phyloP scores from a whole-genome alignment of 2,329 filamentous ascomycete genomes.

The Fusarium cyanostomum region DNA sequence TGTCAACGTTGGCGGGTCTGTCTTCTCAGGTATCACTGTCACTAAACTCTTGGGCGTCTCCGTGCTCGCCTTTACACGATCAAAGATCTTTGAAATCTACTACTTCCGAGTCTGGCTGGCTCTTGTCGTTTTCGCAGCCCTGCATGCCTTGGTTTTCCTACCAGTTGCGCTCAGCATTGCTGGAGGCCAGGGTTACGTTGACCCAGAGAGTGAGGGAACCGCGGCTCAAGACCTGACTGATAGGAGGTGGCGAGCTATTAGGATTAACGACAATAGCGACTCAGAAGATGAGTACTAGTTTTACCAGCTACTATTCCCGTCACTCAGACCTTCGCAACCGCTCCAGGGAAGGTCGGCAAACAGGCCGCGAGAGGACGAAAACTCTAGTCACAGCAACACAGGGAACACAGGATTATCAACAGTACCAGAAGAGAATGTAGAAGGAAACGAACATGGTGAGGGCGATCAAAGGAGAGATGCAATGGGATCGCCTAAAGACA shows the following conservation, averaged over 20 bases:
- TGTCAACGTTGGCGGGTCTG: conserved; percentile 92
- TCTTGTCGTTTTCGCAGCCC: conserved; percentile 86
- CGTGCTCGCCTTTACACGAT: conserved; percentile 92
- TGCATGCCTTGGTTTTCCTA: conserved; percentile 89
- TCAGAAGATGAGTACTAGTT: conserved; percentile 71
- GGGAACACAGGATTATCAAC: not conserved
- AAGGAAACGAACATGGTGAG: not conserved
- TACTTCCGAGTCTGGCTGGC: conserved; percentile 98
- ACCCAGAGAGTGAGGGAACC: conserved; percentile 86
- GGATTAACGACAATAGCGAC: conserved; percentile 79
- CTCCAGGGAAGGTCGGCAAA: not conserved
- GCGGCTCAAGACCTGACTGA: conserved; percentile 88
- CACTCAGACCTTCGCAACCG: not conserved
- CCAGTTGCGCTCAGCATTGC: conserved; percentile 88
- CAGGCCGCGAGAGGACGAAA: not conserved
- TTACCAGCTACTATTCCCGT: conserved; percentile 7
- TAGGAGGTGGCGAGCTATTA: conserved; percentile 78
- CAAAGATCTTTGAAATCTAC: conserved; percentile 99
- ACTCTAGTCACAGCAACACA: not conserved
- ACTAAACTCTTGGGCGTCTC: conserved; percentile 93
- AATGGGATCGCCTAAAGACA: not conserved
- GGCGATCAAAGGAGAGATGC: not conserved
- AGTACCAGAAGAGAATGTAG: conserved; percentile 1
- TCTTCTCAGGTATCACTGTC: conserved; percentile 95
- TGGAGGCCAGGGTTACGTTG: conserved; percentile 87